Evolutionary conservation across 2,329 filamentous ascomycete species (phyloP).

Genomic region (Aphanocladium album): DNA sequence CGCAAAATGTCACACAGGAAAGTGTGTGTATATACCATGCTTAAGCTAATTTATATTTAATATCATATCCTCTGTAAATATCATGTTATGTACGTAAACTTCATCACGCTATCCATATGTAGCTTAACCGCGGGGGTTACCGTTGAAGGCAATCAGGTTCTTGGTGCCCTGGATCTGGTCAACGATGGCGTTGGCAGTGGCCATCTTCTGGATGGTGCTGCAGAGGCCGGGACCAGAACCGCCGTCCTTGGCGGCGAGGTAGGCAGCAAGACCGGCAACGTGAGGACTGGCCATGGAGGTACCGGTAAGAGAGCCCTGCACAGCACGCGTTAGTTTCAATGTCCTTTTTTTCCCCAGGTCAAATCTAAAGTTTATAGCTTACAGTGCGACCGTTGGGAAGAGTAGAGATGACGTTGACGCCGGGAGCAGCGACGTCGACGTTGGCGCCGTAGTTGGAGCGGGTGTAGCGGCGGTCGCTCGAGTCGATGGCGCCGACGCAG

Average conservation of each 20-base stretch:
- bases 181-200: background rate
- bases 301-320: conserved; percentile 15
- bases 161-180: background rate
- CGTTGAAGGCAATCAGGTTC: conserved; percentile 13
- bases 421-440: conserved; percentile 46
- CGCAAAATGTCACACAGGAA: too few relatives aligned
- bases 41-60: background rate
- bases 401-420: conserved; percentile 40
- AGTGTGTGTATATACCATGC: background rate
- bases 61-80: background rate
- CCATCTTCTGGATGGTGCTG: background rate
- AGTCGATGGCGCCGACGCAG: conserved; percentile 46
- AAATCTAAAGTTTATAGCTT: too few relatives aligned
- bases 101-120: background rate
- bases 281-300: conserved; percentile 20
- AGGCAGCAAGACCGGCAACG: conserved; percentile 18
- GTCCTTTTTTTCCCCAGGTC: too few relatives aligned
- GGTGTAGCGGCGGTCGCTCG: conserved; percentile 35
- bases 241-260: conserved; percentile 12
- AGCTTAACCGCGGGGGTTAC: conserved; percentile 1
- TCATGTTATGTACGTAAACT: background rate
- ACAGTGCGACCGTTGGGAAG: conserved; percentile 33
- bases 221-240: background rate
- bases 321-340: background rate
- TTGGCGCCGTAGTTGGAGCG: conserved; percentile 46